These are phyloP conservation scores for Dittrichia graveolens DNA, from an alignment of 129 eudicot genomes.

Conservation along the genomic window DNA sequence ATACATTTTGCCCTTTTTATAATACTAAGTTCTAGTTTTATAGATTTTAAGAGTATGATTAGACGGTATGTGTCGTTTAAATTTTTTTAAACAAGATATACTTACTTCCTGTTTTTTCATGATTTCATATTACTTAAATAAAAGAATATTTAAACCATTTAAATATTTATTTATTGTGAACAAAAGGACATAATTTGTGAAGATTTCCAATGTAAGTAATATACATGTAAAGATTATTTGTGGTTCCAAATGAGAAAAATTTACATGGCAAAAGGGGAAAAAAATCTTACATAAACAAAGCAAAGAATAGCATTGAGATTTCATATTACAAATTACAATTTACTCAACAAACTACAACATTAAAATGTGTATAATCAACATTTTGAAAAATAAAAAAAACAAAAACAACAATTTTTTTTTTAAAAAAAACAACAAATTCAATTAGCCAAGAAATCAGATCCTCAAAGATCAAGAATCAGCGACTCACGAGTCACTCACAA, in stretches of 20 bases:
- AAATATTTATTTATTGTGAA: no score
- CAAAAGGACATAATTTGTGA: no score
- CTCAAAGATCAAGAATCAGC: not conserved
- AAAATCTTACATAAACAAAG: constrained; percentile 30
- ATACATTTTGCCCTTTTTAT: no score
- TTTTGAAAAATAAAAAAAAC: constrained; percentile 30
- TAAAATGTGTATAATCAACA: constrained; percentile 34
- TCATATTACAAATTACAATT: constrained; percentile 47
- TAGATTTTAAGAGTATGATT: no score
- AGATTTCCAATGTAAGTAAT: no score
- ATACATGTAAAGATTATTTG: not conserved
- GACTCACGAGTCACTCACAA: constrained; percentile 38
- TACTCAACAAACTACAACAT: constrained; percentile 36
- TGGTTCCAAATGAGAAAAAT: constrained; percentile 18
- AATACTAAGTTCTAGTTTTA: no score
- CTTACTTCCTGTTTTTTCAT: no score
- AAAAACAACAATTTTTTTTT: constrained; percentile 25
- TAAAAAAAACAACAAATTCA: constrained; percentile 34
- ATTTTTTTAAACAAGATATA: no score
- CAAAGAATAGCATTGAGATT: constrained; percentile 36
- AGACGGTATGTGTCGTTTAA: no score
- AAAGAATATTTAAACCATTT: no score
- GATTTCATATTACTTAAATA: no score
- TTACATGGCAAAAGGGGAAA: not conserved
- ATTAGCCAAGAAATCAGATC: constrained; percentile 24